Evolutionary conservation across 2,329 filamentous ascomycete genomes (phyloP).

Genomic region (Remersonia thermophila): DNA sequence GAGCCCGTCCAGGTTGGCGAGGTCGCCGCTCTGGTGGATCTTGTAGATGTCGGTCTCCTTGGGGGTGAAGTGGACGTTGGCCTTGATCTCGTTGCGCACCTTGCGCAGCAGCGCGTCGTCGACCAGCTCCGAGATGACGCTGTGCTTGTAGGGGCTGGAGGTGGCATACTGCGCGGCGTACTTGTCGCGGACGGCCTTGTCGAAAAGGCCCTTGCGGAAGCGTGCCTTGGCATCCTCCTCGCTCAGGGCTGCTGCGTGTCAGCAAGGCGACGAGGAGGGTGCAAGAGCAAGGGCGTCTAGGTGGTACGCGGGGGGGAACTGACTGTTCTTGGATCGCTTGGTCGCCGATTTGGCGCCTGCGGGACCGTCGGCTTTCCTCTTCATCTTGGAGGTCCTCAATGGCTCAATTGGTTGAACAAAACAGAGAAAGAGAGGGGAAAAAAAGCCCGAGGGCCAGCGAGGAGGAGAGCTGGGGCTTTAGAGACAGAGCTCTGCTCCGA

Average conservation of each 20-base stretch:
- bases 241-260: slow-evolving; percentile 29
- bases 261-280: slow-evolving; percentile 3
- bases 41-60: slow-evolving; percentile 99
- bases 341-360: slow-evolving; percentile 29
- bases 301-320: slow-evolving; percentile 2
- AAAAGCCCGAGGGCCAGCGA: not conserved
- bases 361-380: slow-evolving; percentile 45
- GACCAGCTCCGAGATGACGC: slow-evolving; percentile 73
- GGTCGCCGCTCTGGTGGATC: slow-evolving; percentile 95
- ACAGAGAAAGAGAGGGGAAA: not conserved
- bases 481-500: too few relatives aligned
- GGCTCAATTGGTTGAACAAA: slow-evolving; percentile 13
- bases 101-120: slow-evolving; percentile 69
- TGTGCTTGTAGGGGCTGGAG: slow-evolving; percentile 74
- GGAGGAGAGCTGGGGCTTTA: too few relatives aligned
- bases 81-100: slow-evolving; percentile 78
- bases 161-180: slow-evolving; percentile 52
- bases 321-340: slow-evolving; percentile 42
- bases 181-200: slow-evolving; percentile 40
- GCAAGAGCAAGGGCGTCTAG: not conserved
- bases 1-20: slow-evolving; percentile 91
- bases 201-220: slow-evolving; percentile 57
- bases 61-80: slow-evolving; percentile 87
- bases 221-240: slow-evolving; percentile 40
- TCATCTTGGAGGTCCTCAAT: slow-evolving; percentile 30